Conservation (phyloP, 2,329 filamentous ascomycete species). For the Cladophialophora yegresii region DNA sequence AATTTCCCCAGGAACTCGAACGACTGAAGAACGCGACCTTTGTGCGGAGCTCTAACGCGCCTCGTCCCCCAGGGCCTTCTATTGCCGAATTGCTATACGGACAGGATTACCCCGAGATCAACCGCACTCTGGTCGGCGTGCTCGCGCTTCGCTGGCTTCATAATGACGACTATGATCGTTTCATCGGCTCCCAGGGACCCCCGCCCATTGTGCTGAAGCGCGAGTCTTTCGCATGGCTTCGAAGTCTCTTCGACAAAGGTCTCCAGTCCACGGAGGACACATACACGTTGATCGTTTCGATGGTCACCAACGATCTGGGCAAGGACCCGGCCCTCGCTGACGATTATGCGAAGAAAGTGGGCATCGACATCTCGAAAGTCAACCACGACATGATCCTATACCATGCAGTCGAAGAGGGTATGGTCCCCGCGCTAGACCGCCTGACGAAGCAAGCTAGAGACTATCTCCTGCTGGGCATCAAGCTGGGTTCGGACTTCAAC, state of each 20-base stretch:
- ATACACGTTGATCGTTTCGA: slow-evolving; percentile 40
- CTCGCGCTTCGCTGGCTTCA: slow-evolving; percentile 44
- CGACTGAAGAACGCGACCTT: slow-evolving; percentile 39
- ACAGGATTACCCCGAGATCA: slow-evolving; percentile 43
- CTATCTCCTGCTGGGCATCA: slow-evolving; percentile 41
- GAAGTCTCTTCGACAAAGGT: slow-evolving; percentile 29
- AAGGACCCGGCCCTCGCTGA: slow-evolving; percentile 42
- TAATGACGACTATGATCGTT: slow-evolving; percentile 40
- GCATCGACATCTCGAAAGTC: slow-evolving; percentile 22
- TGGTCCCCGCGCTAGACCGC: slow-evolving; percentile 38
- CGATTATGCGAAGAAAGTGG: slow-evolving; percentile 25
- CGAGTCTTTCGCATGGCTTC: slow-evolving; percentile 39
- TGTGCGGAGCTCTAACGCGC: slow-evolving; percentile 17
- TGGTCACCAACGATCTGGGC: slow-evolving; percentile 45
- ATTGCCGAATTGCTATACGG: slow-evolving; percentile 40
- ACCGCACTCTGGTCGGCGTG: slow-evolving; percentile 45
- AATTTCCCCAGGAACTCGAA: slow-evolving; percentile 38
- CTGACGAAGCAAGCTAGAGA: slow-evolving; percentile 31
- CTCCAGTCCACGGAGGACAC: slow-evolving; percentile 34
- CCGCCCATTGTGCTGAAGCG: slow-evolving; percentile 33
- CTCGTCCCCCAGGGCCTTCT: slow-evolving; percentile 27
- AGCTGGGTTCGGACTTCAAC: slow-evolving; percentile 43
- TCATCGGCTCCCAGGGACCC: slow-evolving; percentile 38
- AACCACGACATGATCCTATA: slow-evolving; percentile 43
- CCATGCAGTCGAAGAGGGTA: slow-evolving; percentile 36